phyloP scores from a whole-genome alignment of 805 yeast genomes.

The Jamesozyma rosinii region DNA sequence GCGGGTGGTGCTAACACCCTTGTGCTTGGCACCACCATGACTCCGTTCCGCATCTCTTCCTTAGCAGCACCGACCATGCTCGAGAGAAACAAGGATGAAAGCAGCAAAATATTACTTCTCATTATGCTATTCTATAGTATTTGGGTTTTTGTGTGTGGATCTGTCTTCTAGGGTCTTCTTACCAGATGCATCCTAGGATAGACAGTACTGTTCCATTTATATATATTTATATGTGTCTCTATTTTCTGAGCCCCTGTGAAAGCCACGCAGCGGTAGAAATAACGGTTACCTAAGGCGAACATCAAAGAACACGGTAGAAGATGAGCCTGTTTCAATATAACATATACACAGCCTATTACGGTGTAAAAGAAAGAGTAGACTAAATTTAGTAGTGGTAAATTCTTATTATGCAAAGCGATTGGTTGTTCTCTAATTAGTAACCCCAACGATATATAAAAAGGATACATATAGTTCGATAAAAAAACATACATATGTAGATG shows the following conservation, averaged over 20 bases:
- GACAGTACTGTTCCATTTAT: too few species aligned
- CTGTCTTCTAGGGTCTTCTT: too few species aligned
- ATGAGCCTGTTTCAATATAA: too few species aligned
- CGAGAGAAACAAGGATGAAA: neutral
- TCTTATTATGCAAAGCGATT: constrained; percentile 1
- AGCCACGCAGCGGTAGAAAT: too few species aligned
- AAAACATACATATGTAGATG: neutral
- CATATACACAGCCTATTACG: too few species aligned
- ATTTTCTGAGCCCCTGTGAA: too few species aligned
- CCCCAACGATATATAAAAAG: neutral
- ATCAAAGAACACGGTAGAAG: too few species aligned
- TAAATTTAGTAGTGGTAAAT: neutral
- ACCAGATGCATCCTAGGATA: too few species aligned
- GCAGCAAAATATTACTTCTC: neutral
- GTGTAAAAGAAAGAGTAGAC: neutral
- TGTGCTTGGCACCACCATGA: neutral
- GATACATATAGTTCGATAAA: neutral
- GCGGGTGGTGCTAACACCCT: neutral
- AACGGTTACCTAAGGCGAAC: too few species aligned
- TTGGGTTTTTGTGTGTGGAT: too few species aligned
- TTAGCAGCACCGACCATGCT: neutral
- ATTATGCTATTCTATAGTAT: too few species aligned
- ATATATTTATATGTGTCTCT: too few species aligned
- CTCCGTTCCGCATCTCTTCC: neutral
- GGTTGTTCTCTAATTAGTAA: neutral